Percentiles rank a stretch among this genome's conserved stretches.
phyloP scores from a whole-genome alignment of 1,284 basidiomycete genomes.

The Irpex sp. region DNA sequence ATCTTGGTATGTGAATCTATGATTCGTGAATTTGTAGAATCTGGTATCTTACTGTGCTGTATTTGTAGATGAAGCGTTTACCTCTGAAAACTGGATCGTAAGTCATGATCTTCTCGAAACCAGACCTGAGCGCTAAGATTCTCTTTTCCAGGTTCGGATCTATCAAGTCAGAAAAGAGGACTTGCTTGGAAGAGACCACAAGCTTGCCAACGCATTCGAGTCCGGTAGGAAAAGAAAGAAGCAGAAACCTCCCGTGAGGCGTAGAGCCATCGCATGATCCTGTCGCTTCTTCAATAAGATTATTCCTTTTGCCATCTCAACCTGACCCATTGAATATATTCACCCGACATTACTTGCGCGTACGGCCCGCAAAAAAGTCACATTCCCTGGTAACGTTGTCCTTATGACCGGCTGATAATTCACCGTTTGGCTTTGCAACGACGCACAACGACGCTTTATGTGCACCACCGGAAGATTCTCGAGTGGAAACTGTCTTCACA shows the following conservation, averaged over 20 bases:
- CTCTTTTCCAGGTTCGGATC: slow-evolving; percentile 69
- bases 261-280: slow-evolving; percentile 43
- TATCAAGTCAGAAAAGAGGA: slow-evolving; percentile 97
- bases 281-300: slow-evolving; percentile 2
- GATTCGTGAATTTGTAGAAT: slow-evolving; percentile 14
- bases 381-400: background rate
- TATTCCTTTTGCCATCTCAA: background rate
- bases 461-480: background rate
- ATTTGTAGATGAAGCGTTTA: slow-evolving; percentile 87
- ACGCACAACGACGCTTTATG: background rate
- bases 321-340: background rate
- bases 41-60: slow-evolving; percentile 6
- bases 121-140: slow-evolving; percentile 4
- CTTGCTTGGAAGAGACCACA: slow-evolving; percentile 82
- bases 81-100: slow-evolving; percentile 97
- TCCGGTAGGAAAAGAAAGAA: slow-evolving; percentile 87
- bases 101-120: slow-evolving; percentile 25
- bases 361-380: background rate
- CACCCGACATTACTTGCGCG: background rate
- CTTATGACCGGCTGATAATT: background rate
- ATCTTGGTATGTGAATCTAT: slow-evolving; percentile 58
- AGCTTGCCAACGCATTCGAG: slow-evolving; percentile 82
- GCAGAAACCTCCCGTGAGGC: slow-evolving; percentile 57
- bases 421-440: background rate
- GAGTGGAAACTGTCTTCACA: background rate